A percentile compares a stretch with the other conserved stretches of the same genome.
phyloP scores from a whole-genome alignment of 176 grass and related monocot genomes.

The Chrysopogon serrulatus region DNA sequence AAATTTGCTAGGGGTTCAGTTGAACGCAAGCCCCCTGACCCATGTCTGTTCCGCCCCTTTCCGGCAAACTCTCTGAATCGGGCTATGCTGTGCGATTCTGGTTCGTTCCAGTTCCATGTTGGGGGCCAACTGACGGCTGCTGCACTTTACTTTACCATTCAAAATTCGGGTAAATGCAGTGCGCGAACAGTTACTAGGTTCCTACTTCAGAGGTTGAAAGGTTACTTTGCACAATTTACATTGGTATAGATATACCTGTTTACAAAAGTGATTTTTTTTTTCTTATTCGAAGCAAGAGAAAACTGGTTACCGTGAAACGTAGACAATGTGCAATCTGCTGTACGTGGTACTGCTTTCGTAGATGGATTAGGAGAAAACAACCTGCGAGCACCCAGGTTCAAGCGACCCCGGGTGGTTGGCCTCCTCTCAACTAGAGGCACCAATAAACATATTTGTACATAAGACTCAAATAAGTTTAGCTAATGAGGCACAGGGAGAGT shows the following conservation, averaged over 20 bases:
- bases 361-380: background rate
- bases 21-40: background rate
- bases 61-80: background rate
- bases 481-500: background rate
- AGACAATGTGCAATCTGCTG: background rate
- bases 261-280: background rate
- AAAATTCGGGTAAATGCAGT: background rate
- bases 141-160: background rate
- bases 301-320: background rate
- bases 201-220: background rate
- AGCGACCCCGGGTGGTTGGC: background rate
- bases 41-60: background rate
- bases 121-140: background rate
- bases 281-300: background rate
- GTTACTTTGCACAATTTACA: background rate
- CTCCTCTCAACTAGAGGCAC: background rate
- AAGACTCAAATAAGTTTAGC: background rate
- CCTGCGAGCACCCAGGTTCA: background rate
- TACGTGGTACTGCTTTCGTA: slow-evolving; percentile 3
- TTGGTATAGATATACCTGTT: background rate
- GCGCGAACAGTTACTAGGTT: background rate
- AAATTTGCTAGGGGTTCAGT: background rate
- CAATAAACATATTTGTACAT: background rate
- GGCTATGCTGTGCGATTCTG: background rate
- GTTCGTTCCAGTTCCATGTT: background rate